Conservation (phyloP, 352 stramenopile genomes). For the Globisporangium nunn region DNA sequence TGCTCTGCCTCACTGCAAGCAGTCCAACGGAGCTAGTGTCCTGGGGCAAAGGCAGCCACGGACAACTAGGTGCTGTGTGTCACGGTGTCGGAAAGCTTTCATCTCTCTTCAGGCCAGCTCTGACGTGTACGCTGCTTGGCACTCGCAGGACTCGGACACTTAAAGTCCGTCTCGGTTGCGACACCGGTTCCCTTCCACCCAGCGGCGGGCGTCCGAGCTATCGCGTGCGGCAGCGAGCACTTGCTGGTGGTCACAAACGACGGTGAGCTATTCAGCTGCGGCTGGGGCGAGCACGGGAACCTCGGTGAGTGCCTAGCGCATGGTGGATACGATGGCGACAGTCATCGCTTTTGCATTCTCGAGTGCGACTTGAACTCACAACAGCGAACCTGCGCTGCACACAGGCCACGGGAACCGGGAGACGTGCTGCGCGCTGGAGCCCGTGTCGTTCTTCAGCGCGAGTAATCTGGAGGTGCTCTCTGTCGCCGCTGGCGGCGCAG, state of each 20-base stretch:
- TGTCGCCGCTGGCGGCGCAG: slow-evolving; percentile 45
- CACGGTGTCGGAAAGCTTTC: not conserved
- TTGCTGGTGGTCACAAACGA: slow-evolving; percentile 38
- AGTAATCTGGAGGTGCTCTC: slow-evolving; percentile 22
- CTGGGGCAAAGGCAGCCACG: slow-evolving; percentile 77
- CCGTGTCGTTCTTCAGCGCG: slow-evolving; percentile 40
- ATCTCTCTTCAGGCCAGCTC: not conserved
- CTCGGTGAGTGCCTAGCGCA: slow-evolving; percentile 33
- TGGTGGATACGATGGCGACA: not conserved
- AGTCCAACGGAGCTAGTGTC: slow-evolving; percentile 22
- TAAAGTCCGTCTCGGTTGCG: not conserved
- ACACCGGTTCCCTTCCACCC: slow-evolving; percentile 18
- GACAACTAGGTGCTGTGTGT: slow-evolving; percentile 39
- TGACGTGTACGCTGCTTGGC: not conserved
- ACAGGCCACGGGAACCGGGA: slow-evolving; percentile 51
- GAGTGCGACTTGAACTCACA: not conserved
- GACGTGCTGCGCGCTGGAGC: slow-evolving; percentile 30
- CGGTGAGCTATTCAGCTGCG: slow-evolving; percentile 67
- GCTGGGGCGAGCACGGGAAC: slow-evolving; percentile 83
- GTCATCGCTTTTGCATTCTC: not conserved
- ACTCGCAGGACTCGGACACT: not conserved
- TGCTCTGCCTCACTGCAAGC: slow-evolving; percentile 33
- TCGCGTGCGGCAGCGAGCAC: slow-evolving; percentile 77
- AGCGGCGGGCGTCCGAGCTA: slow-evolving; percentile 17
- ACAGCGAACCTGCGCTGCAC: not conserved